Conservation (phyloP, 805 yeast species). For the Suhomyces pyralidae region DNA sequence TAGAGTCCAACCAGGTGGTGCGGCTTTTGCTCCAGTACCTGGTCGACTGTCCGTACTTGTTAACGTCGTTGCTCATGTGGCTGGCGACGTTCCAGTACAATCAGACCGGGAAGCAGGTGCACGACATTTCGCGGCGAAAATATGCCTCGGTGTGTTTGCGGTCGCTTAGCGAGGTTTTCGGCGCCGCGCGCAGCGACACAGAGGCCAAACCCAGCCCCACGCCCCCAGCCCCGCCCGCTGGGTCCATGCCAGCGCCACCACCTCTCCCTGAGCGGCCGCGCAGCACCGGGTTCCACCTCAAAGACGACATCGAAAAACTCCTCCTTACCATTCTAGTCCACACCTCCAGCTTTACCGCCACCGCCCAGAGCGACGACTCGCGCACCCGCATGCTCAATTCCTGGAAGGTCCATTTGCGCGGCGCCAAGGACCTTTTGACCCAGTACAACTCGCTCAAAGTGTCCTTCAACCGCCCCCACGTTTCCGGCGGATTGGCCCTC, state of each 20-base stretch:
- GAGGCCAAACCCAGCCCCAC: background rate
- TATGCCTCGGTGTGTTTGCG: constrained; percentile 20
- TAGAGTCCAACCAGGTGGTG: constrained; percentile 34
- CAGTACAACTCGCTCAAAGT: constrained; percentile 14
- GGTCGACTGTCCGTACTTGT: constrained; percentile 19
- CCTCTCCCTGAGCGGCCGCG: too few relatives aligned
- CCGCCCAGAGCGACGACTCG: constrained; percentile 4
- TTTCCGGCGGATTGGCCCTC: constrained; percentile 21
- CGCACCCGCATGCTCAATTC: constrained; percentile 10
- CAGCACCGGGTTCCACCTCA: background rate
- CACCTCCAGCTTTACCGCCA: constrained; percentile 23
- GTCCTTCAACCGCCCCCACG: constrained; percentile 2
- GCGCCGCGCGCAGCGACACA: constrained; percentile 1
- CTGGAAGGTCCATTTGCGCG: constrained; percentile 24
- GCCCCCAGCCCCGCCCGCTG: constrained; percentile 6
- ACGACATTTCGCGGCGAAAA: constrained; percentile 17
- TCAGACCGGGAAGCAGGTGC: constrained; percentile 18
- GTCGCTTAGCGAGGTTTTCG: constrained; percentile 18
- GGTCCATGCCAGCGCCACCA: background rate
- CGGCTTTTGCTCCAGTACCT: constrained; percentile 21
- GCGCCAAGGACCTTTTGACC: constrained; percentile 24
- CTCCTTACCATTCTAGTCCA: constrained; percentile 24
- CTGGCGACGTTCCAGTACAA: constrained; percentile 27
- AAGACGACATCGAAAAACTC: constrained; percentile 19
- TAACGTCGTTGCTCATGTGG: constrained; percentile 22